These are phyloP conservation scores for Peribolospora baueri DNA, from an alignment of 768 basidiomycete species.

Conservation along the genomic window DNA sequence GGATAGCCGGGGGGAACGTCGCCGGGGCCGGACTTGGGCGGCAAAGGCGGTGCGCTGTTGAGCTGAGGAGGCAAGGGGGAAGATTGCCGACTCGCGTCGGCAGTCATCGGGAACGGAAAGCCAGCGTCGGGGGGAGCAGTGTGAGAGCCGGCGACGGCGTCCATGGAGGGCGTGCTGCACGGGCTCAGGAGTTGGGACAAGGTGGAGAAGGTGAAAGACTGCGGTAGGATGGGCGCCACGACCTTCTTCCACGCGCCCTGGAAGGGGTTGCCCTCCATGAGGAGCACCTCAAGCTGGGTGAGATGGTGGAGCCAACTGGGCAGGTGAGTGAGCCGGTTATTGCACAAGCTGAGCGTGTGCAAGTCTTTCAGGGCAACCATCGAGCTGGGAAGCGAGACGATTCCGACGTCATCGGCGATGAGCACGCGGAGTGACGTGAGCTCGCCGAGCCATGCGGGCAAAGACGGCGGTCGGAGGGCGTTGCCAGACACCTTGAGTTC, in stretches of 20 bases:
- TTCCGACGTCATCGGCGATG: slow-evolving; percentile 74
- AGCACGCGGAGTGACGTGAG: slow-evolving; percentile 48
- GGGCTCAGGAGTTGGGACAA: too few relatives aligned
- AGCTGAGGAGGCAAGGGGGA: too few relatives aligned
- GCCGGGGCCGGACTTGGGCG: too few relatives aligned
- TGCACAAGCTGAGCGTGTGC: slow-evolving; percentile 66
- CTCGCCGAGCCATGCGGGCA: slow-evolving; percentile 67
- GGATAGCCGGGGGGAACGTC: too few relatives aligned
- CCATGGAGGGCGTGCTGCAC: too few relatives aligned
- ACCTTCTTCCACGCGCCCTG: slow-evolving; percentile 78
- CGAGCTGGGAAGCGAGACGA: slow-evolving; percentile 46
- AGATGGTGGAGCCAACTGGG: slow-evolving; percentile 90
- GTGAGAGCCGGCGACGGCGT: too few relatives aligned
- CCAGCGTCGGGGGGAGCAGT: too few relatives aligned
- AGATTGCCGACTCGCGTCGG: too few relatives aligned
- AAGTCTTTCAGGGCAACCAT: slow-evolving; percentile 50
- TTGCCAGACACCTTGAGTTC: slow-evolving; percentile 86
- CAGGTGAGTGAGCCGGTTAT: slow-evolving; percentile 65
- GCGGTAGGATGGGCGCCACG: slow-evolving; percentile 55
- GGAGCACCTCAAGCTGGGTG: slow-evolving; percentile 52
- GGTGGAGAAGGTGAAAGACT: slow-evolving; percentile 17
- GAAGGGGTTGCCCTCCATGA: slow-evolving; percentile 90
- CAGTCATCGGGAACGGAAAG: too few relatives aligned
- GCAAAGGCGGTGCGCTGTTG: too few relatives aligned
- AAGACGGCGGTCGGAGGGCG: slow-evolving; percentile 40